phyloP scores from a whole-genome alignment of 2,329 filamentous ascomycete genomes.

The Exserohilum rostratum region DNA sequence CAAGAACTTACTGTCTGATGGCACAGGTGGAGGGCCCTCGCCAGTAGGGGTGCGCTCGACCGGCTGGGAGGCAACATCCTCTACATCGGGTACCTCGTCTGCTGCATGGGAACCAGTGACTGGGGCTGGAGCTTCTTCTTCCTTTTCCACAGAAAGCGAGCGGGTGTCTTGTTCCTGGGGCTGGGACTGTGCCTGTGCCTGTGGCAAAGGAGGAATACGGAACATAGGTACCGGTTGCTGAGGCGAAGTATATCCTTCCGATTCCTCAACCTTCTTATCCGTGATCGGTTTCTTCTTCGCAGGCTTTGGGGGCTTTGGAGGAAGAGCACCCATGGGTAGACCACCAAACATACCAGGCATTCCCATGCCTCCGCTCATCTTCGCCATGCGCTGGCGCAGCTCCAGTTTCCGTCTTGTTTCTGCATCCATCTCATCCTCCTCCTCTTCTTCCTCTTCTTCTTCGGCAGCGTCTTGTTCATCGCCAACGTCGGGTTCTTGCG shows the following conservation, averaged over 20 bases:
- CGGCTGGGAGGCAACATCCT: conserved; percentile 57
- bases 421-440: conserved; percentile 85
- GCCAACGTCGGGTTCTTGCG: conserved; percentile 53
- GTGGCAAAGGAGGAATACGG: conserved; percentile 74
- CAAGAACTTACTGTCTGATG: conserved; percentile 59
- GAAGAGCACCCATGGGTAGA: conserved; percentile 64
- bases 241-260: conserved; percentile 36
- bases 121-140: conserved; percentile 53
- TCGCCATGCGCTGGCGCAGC: conserved; percentile 92
- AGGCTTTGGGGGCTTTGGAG: conserved; percentile 42
- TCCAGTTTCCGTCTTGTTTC: conserved; percentile 86
- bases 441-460: conserved; percentile 65
- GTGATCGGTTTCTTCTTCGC: conserved; percentile 55
- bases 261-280: conserved; percentile 47
- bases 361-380: conserved; percentile 97
- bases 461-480: conserved; percentile 58
- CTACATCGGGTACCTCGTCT: conserved; percentile 60
- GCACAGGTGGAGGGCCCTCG: conserved; percentile 50
- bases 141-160: conserved; percentile 57
- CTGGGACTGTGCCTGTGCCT: conserved; percentile 53
- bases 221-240: conserved; percentile 61
- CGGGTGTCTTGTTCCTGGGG: conserved; percentile 56
- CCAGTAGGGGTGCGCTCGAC: conserved; percentile 49
- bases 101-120: conserved; percentile 52
- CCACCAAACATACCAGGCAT: conserved; percentile 90